Evolutionary conservation across 2,329 filamentous ascomycete species (phyloP).

Genomic region (Furcasterigmium sp.): DNA sequence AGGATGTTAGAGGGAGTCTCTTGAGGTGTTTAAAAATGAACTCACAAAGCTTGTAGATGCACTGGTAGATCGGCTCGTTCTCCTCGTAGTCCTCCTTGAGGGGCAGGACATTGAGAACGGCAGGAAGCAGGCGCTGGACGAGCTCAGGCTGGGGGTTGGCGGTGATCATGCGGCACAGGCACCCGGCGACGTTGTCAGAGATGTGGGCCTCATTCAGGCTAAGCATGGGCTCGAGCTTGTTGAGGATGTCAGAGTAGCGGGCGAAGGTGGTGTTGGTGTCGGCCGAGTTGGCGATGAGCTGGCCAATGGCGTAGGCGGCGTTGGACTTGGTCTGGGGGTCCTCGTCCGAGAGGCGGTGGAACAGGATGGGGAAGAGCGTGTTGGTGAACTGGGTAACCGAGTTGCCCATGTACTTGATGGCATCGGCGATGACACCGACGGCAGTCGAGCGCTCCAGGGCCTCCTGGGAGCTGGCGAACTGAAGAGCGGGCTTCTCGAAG

Average conservation of each 20-base stretch:
- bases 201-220: constrained; percentile 73
- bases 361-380: constrained; percentile 69
- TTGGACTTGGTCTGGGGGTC: constrained; percentile 93
- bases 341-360: constrained; percentile 84
- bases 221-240: constrained; percentile 81
- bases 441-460: constrained; percentile 83
- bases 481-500: constrained; percentile 87
- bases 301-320: constrained; percentile 83
- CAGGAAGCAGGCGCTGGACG: constrained; percentile 74
- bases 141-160: constrained; percentile 81
- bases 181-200: constrained; percentile 90
- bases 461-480: constrained; percentile 82
- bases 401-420: constrained; percentile 75
- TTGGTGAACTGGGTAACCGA: constrained; percentile 78
- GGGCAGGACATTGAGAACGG: constrained; percentile 72
- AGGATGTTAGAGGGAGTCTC: neutral
- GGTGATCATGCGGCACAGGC: constrained; percentile 86
- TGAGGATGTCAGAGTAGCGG: constrained; percentile 72
- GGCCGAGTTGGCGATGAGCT: constrained; percentile 76
- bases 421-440: constrained; percentile 88
- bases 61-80: constrained; percentile 89
- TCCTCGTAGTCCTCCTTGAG: constrained; percentile 93
- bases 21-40: constrained; percentile 15
- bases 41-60: constrained; percentile 82
- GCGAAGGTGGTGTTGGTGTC: constrained; percentile 66